Evolutionary conservation across 1,284 basidiomycete genomes (phyloP).

Genomic region (Naganishia sp.): DNA sequence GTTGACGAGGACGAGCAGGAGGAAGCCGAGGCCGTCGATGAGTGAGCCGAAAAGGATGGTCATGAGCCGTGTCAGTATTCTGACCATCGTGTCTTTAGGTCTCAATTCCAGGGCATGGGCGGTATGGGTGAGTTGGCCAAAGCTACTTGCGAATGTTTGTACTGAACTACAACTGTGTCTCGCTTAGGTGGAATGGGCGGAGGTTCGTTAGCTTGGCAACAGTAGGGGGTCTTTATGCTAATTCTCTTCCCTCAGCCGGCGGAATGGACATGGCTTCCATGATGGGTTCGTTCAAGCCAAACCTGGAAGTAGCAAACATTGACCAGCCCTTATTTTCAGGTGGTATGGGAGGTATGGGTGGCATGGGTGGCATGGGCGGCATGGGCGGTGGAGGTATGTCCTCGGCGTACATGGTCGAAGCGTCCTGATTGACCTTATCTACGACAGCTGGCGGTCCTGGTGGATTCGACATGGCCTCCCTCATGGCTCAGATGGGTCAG

Average conservation of each 20-base stretch:
- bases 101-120: conserved; percentile 35
- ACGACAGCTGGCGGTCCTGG: background rate
- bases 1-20: conserved; percentile 95
- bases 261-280: conserved; percentile 34
- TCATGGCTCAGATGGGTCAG: conserved; percentile 51
- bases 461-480: conserved; percentile 42
- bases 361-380: conserved; percentile 59
- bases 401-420: background rate
- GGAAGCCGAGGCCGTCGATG: conserved; percentile 54
- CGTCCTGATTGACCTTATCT: background rate
- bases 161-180: conserved; percentile 39
- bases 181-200: conserved; percentile 57
- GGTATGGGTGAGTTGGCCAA: conserved; percentile 44
- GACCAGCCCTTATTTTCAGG: too few species aligned
- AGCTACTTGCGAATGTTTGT: conserved; percentile 17
- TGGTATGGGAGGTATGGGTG: conserved; percentile 37
- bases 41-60: conserved; percentile 39
- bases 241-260: background rate
- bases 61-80: conserved; percentile 7
- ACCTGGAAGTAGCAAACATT: too few species aligned
- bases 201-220: conserved; percentile 20
- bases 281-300: conserved; percentile 41
- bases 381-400: background rate
- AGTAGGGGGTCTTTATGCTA: conserved; percentile 10
- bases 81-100: conserved; percentile 26